These are phyloP conservation scores for Zizania latifolia DNA, from an alignment of 176 grass and related monocot species.

Conservation along the genomic window DNA sequence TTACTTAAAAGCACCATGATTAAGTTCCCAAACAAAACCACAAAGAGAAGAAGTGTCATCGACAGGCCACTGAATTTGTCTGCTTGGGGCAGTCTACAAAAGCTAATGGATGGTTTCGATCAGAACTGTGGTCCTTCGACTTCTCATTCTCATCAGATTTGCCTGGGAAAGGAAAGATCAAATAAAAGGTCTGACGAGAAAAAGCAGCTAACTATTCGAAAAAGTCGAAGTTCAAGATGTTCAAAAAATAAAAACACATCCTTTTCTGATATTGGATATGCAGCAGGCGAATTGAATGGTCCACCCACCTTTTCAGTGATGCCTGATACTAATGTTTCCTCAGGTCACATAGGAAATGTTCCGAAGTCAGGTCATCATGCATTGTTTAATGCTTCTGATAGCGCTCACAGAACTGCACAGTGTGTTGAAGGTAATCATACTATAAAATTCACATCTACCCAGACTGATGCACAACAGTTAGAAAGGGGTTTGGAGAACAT, in stretches of 20 bases:
- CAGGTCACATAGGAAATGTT: background rate
- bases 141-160: slow-evolving; percentile 33
- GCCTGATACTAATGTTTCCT: slow-evolving; percentile 26
- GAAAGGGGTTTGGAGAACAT: slow-evolving; percentile 46
- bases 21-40: slow-evolving; percentile 44
- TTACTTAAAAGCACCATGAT: slow-evolving; percentile 33
- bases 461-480: slow-evolving; percentile 35
- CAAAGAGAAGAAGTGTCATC: slow-evolving; percentile 58
- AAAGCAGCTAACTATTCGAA: slow-evolving; percentile 23
- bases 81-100: slow-evolving; percentile 51
- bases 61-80: slow-evolving; percentile 39
- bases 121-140: slow-evolving; percentile 30
- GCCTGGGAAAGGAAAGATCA: slow-evolving; percentile 29
- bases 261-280: slow-evolving; percentile 19
- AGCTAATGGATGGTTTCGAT: slow-evolving; percentile 43
- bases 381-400: slow-evolving; percentile 6
- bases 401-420: background rate
- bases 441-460: slow-evolving; percentile 18
- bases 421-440: background rate
- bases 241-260: slow-evolving; percentile 25
- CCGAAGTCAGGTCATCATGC: slow-evolving; percentile 24
- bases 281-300: slow-evolving; percentile 23
- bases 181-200: slow-evolving; percentile 28
- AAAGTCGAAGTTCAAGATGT: slow-evolving; percentile 36
- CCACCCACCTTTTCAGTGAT: slow-evolving; percentile 10